A percentile compares a stretch with the other conserved stretches of the same genome.
These are phyloP conservation scores for Curvularia verruculosa DNA, from an alignment of 2,329 filamentous ascomycete species.

Conservation along the genomic window DNA sequence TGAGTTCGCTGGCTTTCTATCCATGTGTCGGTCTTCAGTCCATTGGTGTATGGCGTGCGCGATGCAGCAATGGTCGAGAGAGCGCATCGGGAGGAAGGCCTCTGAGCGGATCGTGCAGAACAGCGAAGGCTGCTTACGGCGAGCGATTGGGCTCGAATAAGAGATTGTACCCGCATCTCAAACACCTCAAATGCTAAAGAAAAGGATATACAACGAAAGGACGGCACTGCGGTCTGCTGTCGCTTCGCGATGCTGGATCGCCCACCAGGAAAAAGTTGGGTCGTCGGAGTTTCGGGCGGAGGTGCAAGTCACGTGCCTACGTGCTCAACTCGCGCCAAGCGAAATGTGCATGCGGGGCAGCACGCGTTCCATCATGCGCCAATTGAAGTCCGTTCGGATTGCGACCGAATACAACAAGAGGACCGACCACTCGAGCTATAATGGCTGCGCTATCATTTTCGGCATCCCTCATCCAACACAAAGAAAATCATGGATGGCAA, in stretches of 20 bases:
- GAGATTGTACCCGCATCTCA: constrained; percentile 45
- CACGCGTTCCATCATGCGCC: neutral
- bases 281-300: constrained; percentile 30
- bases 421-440: constrained; percentile 6
- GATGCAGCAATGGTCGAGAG: constrained; percentile 42
- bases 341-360: neutral
- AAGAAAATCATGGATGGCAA: constrained; percentile 19
- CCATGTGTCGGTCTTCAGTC: constrained; percentile 39
- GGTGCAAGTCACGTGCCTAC: constrained; percentile 32
- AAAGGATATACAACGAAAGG: constrained; percentile 28
- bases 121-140: constrained; percentile 38
- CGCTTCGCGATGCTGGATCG: constrained; percentile 17
- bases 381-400: neutral
- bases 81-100: constrained; percentile 39
- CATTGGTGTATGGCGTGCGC: constrained; percentile 37
- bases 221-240: constrained; percentile 37
- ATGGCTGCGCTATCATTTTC: constrained; percentile 3
- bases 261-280: constrained; percentile 37
- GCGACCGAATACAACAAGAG: neutral
- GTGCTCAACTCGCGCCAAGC: constrained; percentile 1
- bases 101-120: constrained; percentile 31
- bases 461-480: constrained; percentile 19
- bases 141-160: constrained; percentile 44
- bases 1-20: constrained; percentile 29
- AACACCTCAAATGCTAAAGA: constrained; percentile 18